Evolutionary conservation across 1,284 basidiomycete genomes (phyloP).

Genomic region (Tremellales sp.): DNA sequence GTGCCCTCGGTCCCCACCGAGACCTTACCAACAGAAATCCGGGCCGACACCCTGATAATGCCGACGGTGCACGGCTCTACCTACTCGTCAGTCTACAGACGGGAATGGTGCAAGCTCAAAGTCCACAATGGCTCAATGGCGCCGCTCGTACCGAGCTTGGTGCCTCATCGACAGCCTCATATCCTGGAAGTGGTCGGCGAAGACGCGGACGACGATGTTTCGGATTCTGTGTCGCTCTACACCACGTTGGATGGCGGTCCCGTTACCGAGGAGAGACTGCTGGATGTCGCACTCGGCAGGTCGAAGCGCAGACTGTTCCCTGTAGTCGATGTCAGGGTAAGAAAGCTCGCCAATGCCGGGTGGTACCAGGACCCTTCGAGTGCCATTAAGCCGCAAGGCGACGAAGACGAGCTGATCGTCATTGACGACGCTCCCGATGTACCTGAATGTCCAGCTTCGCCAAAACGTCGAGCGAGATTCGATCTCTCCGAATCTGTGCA

Average conservation of each 20-base stretch:
- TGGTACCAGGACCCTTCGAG: neutral
- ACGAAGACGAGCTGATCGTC: constrained; percentile 2
- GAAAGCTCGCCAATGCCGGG: constrained; percentile 2
- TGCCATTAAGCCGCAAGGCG: no score
- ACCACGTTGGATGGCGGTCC: neutral
- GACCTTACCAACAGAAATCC: constrained; percentile 11
- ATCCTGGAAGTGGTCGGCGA: constrained; percentile 16
- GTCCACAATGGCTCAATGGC: constrained; percentile 25
- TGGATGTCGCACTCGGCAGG: neutral
- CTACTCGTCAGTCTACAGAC: constrained; percentile 6
- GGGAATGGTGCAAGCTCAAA: constrained; percentile 14
- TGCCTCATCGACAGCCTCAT: constrained; percentile 25
- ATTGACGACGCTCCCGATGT: neutral
- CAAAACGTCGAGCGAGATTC: neutral
- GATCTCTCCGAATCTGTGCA: constrained; percentile 1
- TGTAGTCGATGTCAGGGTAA: constrained; percentile 9
- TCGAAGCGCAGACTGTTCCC: constrained; percentile 4
- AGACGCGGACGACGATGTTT: constrained; percentile 1
- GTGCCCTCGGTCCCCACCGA: neutral
- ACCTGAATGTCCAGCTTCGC: neutral
- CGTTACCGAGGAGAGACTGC: neutral
- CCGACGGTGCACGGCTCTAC: constrained; percentile 11
- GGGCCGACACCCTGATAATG: constrained; percentile 29
- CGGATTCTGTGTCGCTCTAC: neutral
- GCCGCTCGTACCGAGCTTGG: constrained; percentile 23